Evolutionary conservation across 495 filamentous ascomycete species (phyloP).

Genomic region (Penicillium daleae): DNA sequence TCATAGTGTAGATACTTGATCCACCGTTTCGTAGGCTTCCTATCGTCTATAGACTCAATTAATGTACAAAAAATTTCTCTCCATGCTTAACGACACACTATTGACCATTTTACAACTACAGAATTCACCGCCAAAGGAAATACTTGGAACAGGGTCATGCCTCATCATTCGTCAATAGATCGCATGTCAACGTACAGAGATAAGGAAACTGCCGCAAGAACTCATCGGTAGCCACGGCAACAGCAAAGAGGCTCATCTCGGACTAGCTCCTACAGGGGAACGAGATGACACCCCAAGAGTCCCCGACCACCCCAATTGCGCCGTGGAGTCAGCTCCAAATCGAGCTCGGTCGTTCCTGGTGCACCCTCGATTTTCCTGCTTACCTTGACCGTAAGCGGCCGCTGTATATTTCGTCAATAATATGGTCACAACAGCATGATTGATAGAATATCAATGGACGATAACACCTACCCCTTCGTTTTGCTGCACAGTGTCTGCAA

Average conservation of each 20-base stretch:
- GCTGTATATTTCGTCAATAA: constrained; percentile 46
- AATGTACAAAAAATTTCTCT: neutral
- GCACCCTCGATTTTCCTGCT: constrained; percentile 52
- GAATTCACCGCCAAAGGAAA: neutral
- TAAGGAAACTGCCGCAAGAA: neutral
- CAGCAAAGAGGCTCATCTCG: constrained; percentile 7
- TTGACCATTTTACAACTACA: neutral
- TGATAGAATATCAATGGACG: neutral
- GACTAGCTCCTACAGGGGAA: constrained; percentile 59
- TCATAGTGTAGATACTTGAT: neutral
- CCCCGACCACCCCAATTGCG: constrained; percentile 88
- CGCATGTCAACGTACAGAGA: constrained; percentile 11
- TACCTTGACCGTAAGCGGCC: constrained; percentile 71
- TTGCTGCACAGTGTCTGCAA: constrained; percentile 80
- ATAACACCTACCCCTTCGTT: constrained; percentile 80
- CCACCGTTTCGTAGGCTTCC: neutral
- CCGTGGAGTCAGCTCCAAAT: constrained; percentile 71
- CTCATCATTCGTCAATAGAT: constrained; percentile 13
- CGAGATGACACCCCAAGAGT: constrained; percentile 83
- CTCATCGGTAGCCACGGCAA: constrained; percentile 16
- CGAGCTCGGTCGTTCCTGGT: constrained; percentile 55
- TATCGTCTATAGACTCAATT: neutral
- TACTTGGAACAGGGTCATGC: neutral
- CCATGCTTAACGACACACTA: neutral
- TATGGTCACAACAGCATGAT: neutral